Evolutionary conservation across 306 rosid species (phyloP), one percentile per base, ranked within the genome.

Genomic region (Quercus variabilis): DNA sequence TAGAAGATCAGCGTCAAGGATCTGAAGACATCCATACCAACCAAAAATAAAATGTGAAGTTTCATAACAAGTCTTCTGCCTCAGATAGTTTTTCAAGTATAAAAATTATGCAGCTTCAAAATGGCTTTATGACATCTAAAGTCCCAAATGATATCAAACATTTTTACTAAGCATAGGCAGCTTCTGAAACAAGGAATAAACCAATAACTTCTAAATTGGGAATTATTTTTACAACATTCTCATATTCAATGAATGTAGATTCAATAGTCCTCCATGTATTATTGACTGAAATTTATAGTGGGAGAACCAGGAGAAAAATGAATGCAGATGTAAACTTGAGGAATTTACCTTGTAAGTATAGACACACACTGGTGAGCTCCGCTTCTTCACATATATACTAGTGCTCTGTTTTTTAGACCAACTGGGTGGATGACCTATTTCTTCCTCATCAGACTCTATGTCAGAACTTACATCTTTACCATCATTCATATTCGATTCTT

Each of bases 1-100:
- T 21, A 88, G 85, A 35, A 93, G 87, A 89, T 93, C 99, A 76
- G 96, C 90, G 83, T 96, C 96, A 74, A 89, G 96, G 76, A 96
- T 86, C 98, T 96, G 78, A 81, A 67, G 25, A 79, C 72, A 74
- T 51, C 71, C 80, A 85, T 59, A 38, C 46, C 71, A 73, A 81
- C 70, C 78, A 75, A 56, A 76, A 25, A 52, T 35, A 46, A 68
- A 65, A 55, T 23, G n/a, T 23, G 51, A 21, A 5, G 25, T 43
- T 49, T 75, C n/a, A 74, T 72, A 19, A 55, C 49, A 28, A 46
- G 20, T 41, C 73, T 77, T 75, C 35, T 46, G 18, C 41, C 76
- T 67, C 6, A 26, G 59, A 69, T 55, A 38, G 11, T 7, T 18
- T 59, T 78, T 75, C 64, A 67, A 51, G 79, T n/a, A 71, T 7